phyloP scores from a whole-genome alignment of 1,284 basidiomycete genomes.

The Dichomitus squalens region DNA sequence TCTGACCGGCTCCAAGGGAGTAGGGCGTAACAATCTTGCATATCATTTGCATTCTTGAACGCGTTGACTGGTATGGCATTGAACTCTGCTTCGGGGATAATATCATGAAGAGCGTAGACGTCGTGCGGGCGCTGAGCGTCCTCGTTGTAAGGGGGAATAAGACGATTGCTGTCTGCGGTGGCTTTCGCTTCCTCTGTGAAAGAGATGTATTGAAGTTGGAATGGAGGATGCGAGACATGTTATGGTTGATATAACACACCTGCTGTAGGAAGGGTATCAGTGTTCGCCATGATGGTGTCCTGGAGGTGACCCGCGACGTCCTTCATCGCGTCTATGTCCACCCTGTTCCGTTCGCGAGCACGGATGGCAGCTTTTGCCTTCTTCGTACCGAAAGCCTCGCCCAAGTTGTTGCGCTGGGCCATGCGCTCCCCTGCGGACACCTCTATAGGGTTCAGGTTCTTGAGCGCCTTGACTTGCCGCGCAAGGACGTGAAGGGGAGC shows the following conservation, averaged over 20 bases:
- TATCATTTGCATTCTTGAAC: constrained; percentile 52
- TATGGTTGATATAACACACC: constrained; percentile 45
- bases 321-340: constrained; percentile 86
- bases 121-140: constrained; percentile 68
- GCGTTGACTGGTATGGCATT: constrained; percentile 58
- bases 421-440: constrained; percentile 57
- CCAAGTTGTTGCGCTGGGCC: constrained; percentile 76
- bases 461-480: constrained; percentile 82
- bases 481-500: constrained; percentile 75
- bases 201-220: background rate
- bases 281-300: constrained; percentile 76
- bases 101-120: constrained; percentile 74
- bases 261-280: constrained; percentile 63
- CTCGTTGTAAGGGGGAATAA: constrained; percentile 74
- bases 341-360: constrained; percentile 83
- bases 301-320: constrained; percentile 79
- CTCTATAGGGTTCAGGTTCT: constrained; percentile 59
- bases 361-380: constrained; percentile 87
- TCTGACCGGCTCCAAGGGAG: constrained; percentile 66
- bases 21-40: constrained; percentile 52
- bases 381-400: constrained; percentile 91
- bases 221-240: background rate
- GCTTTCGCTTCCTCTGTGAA: constrained; percentile 66
- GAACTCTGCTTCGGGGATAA: constrained; percentile 81
- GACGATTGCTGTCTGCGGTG: constrained; percentile 60